Evolutionary conservation across 768 basidiomycete species (phyloP).

Genomic region (Cystobasidium tubakii): DNA sequence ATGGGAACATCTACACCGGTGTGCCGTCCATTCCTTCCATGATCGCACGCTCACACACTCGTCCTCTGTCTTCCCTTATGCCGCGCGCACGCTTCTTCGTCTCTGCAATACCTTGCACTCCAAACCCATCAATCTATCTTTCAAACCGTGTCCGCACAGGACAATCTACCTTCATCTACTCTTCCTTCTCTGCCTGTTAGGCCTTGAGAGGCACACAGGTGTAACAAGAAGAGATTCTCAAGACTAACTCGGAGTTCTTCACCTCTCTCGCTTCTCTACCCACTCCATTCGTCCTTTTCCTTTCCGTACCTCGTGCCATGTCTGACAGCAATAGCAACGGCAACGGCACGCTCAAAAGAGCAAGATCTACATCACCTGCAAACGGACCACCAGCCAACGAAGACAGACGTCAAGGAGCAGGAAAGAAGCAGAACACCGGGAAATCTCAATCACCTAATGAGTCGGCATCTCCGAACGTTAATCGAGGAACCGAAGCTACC

Average conservation of each 20-base stretch:
- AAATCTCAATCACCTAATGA: neutral
- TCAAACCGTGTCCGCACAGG: neutral
- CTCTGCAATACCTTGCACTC: neutral
- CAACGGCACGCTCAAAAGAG: conserved; percentile 17
- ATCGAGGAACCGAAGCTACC: neutral
- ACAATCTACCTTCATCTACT: neutral
- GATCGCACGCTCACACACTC: conserved; percentile 5
- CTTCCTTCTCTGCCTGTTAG: neutral
- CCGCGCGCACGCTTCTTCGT: neutral
- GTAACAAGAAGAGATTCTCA: neutral
- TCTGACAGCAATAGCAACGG: conserved; percentile 20
- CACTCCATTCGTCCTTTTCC: neutral
- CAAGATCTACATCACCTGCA: conserved; percentile 11
- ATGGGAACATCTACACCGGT: neutral
- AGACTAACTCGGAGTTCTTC: neutral
- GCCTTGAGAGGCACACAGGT: neutral
- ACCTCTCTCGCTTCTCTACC: neutral
- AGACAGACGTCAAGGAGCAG: neutral
- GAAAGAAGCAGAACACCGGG: conserved; percentile 13
- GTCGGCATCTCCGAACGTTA: neutral
- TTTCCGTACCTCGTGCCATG: neutral
- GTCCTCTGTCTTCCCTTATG: neutral
- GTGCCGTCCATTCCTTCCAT: conserved; percentile 11
- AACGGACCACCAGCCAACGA: neutral
- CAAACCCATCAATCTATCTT: too few species aligned